A percentile compares a stretch with the other conserved stretches of the same genome.
phyloP scores from a whole-genome alignment of 331 rosid species.

The Malus hybrid region DNA sequence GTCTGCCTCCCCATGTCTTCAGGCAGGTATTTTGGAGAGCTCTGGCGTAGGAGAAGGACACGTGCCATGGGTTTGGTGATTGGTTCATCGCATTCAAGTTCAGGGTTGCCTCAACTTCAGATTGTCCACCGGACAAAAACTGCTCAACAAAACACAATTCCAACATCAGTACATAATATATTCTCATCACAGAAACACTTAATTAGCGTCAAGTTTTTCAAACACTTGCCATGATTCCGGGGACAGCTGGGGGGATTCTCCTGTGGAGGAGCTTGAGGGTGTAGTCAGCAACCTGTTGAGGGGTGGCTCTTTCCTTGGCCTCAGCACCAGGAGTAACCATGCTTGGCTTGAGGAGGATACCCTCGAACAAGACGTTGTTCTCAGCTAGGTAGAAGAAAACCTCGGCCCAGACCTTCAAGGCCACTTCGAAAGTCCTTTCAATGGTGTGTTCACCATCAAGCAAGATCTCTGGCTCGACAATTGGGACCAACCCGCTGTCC shows the following conservation, averaged over 20 bases:
- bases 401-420: conserved; percentile 84
- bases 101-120: conserved; percentile 93
- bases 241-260: conserved; percentile 87
- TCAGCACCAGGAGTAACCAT: conserved; percentile 97
- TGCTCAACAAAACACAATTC: conserved; percentile 22
- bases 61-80: conserved; percentile 89
- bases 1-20: conserved; percentile 93
- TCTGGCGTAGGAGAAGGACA: conserved; percentile 95
- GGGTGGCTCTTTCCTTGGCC: conserved; percentile 64
- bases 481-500: conserved; percentile 93
- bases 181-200: not conserved
- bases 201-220: not conserved
- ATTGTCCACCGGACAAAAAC: conserved; percentile 99
- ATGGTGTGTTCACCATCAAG: conserved; percentile 87
- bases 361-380: conserved; percentile 74
- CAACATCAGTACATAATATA: not conserved
- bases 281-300: conserved; percentile 58
- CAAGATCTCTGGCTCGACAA: conserved; percentile 94
- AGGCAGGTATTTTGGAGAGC: conserved; percentile 92
- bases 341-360: conserved; percentile 90
- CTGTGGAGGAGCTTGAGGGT: conserved; percentile 74
- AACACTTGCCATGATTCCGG: conserved; percentile 79
- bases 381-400: conserved; percentile 86
- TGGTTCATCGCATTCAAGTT: conserved; percentile 93
- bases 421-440: conserved; percentile 81